phyloP scores from a whole-genome alignment of 352 stramenopile genomes.

The Thraustochytrium striatum region DNA sequence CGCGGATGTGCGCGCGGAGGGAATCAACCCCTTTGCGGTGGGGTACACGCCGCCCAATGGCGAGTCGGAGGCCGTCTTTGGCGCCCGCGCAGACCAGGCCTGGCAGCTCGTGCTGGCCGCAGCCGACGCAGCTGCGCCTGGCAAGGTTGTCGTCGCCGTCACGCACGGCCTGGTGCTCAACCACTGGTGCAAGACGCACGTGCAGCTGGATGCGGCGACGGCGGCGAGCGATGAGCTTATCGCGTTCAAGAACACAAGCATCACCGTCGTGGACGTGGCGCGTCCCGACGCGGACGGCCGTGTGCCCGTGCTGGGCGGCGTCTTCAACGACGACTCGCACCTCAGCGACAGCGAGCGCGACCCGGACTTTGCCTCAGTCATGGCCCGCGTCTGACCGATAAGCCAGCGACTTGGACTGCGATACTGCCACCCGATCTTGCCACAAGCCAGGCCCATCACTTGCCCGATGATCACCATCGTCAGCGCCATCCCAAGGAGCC shows the following conservation, averaged over 20 bases:
- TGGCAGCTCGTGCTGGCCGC: neutral
- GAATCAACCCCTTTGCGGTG: constrained; percentile 1
- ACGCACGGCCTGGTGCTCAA: constrained; percentile 44
- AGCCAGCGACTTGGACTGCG: no score
- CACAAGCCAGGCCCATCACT: no score
- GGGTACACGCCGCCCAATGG: constrained; percentile 21
- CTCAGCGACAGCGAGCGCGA: constrained; percentile 27
- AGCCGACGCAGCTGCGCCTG: neutral
- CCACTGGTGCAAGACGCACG: constrained; percentile 5
- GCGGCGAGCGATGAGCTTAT: constrained; percentile 9
- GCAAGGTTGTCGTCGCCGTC: constrained; percentile 22
- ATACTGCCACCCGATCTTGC: no score
- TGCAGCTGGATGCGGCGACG: neutral
- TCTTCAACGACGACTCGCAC: constrained; percentile 39
- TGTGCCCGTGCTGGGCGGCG: neutral
- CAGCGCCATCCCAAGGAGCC: no score
- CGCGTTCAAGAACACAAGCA: constrained; percentile 33
- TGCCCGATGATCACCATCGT: no score
- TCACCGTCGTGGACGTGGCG: neutral
- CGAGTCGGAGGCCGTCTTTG: constrained; percentile 18
- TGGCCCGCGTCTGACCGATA: neutral
- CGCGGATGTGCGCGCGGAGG: constrained; percentile 1
- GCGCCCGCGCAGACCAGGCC: neutral
- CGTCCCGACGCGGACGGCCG: neutral
- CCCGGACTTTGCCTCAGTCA: neutral